These are phyloP conservation scores for Scutellaria galericulata DNA, from an alignment of 257 asterid genomes.

Conservation along the genomic window DNA sequence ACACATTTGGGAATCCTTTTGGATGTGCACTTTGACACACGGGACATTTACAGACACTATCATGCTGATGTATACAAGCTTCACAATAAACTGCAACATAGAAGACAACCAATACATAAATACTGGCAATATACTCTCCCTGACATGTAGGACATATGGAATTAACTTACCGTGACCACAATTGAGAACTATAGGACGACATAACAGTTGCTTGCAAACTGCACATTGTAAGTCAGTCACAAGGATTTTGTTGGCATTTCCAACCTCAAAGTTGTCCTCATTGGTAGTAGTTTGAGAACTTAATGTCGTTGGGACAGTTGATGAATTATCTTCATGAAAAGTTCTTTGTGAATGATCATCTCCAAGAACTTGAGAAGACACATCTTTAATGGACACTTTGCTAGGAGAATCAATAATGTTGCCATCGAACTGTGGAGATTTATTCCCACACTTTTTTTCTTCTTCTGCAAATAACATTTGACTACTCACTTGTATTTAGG, in stretches of 20 bases:
- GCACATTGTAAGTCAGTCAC: slow-evolving; percentile 53
- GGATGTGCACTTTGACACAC: slow-evolving; percentile 66
- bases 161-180: slow-evolving; percentile 71
- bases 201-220: slow-evolving; percentile 63
- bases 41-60: slow-evolving; percentile 58
- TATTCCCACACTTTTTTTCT: slow-evolving; percentile 45
- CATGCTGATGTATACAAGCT: slow-evolving; percentile 51
- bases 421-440: slow-evolving; percentile 57
- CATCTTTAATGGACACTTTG: slow-evolving; percentile 32
- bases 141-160: slow-evolving; percentile 6
- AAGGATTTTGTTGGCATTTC: slow-evolving; percentile 39
- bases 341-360: slow-evolving; percentile 27
- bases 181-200: slow-evolving; percentile 68
- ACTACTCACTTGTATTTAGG: slow-evolving; percentile 16
- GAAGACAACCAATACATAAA: slow-evolving; percentile 36
- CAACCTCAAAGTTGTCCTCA: slow-evolving; percentile 25
- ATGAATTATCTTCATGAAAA: slow-evolving; percentile 28
- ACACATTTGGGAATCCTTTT: slow-evolving; percentile 60
- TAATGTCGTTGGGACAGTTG: slow-evolving; percentile 21
- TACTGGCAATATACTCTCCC: slow-evolving; percentile 7
- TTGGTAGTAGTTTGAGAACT: slow-evolving; percentile 32
- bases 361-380: slow-evolving; percentile 28
- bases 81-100: slow-evolving; percentile 66
- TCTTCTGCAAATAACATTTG: slow-evolving; percentile 51
- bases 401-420: slow-evolving; percentile 32